These are phyloP conservation scores for Heliocybe sulcata DNA, from an alignment of 1,284 basidiomycete species.

Conservation along the genomic window DNA sequence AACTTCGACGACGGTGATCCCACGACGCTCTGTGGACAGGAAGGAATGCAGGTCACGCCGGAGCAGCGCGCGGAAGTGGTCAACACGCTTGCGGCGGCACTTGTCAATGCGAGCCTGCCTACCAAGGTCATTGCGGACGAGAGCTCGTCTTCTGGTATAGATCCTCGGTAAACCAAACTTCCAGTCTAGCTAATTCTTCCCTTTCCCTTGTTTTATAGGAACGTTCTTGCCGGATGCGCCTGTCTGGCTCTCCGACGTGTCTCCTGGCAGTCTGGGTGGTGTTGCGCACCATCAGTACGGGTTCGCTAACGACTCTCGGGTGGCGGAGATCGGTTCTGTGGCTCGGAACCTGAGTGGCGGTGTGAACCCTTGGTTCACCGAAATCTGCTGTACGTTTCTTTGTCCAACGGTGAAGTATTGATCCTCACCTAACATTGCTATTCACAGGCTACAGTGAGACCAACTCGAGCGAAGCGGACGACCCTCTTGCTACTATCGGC, in stretches of 20 bases:
- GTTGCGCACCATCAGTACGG: constrained; percentile 17
- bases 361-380: constrained; percentile 14
- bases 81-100: constrained; percentile 12
- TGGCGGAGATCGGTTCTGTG: constrained; percentile 8
- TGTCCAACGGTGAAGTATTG: constrained; percentile 1
- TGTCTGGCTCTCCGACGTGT: constrained; percentile 12
- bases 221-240: constrained; percentile 15
- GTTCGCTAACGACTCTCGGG: constrained; percentile 9
- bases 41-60: constrained; percentile 18
- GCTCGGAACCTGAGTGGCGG: constrained; percentile 12
- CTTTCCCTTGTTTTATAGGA: constrained; percentile 1
- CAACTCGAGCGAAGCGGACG: not conserved
- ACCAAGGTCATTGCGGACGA: constrained; percentile 17
- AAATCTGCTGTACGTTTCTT: constrained; percentile 13
- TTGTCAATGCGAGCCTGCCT: constrained; percentile 11
- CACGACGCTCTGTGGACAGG: constrained; percentile 14
- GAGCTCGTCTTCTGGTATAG: constrained; percentile 7
- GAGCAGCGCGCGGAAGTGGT: constrained; percentile 15
- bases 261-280: constrained; percentile 10
- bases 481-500: constrained; percentile 2
- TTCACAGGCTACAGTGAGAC: constrained; percentile 11
- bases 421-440: constrained; percentile 1
- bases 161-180: no score
- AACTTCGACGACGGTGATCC: constrained; percentile 6
- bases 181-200: not conserved